Conservation (phyloP, 257 asterid genomes). For the Solanum verrucosum region DNA sequence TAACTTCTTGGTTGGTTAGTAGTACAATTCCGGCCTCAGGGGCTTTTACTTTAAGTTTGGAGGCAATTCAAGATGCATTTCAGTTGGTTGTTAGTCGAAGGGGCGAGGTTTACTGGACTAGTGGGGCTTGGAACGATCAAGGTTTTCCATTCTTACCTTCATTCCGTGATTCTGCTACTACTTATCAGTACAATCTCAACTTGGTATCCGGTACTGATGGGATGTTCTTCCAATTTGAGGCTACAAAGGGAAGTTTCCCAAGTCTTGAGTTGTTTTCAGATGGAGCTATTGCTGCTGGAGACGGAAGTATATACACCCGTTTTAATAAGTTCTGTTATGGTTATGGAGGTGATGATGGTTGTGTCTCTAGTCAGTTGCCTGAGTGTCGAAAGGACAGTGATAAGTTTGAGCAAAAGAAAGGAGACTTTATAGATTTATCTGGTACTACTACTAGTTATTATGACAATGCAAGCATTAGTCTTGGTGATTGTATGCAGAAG, state of each 20-base stretch:
- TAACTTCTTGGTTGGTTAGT: conserved; percentile 38
- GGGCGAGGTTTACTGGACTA: neutral
- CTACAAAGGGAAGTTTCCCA: neutral
- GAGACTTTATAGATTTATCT: neutral
- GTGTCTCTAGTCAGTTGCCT: conserved; percentile 8
- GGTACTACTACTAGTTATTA: neutral
- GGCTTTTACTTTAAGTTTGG: neutral
- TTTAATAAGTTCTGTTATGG: neutral
- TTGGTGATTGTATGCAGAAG: neutral
- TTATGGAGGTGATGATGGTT: conserved; percentile 7
- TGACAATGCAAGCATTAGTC: neutral
- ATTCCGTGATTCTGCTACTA: neutral
- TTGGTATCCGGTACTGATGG: neutral
- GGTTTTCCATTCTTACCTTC: neutral
- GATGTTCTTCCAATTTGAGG: neutral
- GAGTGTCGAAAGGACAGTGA: neutral
- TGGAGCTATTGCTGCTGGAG: neutral
- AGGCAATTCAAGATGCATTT: neutral
- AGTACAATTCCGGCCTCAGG: conserved; percentile 9
- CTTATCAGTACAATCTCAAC: neutral
- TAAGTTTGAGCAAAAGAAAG: neutral
- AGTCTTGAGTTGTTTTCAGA: neutral
- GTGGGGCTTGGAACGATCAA: neutral
- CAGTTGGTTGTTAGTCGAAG: neutral
- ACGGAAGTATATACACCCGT: neutral